Conservation (phyloP, 129 eudicot genomes). For the Dittrichia graveolens region DNA sequence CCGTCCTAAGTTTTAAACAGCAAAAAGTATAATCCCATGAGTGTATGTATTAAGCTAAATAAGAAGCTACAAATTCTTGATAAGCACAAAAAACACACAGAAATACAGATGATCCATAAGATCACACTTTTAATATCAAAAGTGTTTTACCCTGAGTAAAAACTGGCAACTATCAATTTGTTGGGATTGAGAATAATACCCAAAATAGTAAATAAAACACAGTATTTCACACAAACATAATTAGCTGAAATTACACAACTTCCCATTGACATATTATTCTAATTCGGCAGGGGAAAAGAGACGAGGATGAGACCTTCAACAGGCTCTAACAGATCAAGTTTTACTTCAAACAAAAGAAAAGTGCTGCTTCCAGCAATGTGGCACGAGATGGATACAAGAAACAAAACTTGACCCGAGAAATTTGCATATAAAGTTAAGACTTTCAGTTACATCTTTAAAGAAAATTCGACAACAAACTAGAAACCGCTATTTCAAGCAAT, state of each 20-base stretch:
- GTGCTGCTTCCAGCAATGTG: background rate
- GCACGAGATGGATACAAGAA: constrained; percentile 9
- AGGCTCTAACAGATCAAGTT: too few species aligned
- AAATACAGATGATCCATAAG: background rate
- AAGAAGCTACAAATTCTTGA: background rate
- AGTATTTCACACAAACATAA: background rate
- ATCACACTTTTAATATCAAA: background rate
- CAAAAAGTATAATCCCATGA: background rate
- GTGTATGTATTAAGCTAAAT: background rate
- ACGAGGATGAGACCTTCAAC: background rate
- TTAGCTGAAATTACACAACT: background rate
- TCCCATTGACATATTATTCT: background rate
- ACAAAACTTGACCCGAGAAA: background rate
- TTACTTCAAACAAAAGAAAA: background rate
- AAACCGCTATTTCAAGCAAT: constrained; percentile 21
- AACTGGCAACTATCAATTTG: background rate
- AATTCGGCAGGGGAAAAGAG: background rate
- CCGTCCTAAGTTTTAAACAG: constrained; percentile 44
- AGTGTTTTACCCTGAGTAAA: background rate
- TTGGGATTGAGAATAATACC: background rate
- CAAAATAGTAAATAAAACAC: background rate
- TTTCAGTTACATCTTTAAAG: background rate
- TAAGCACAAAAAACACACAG: background rate
- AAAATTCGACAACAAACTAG: background rate
- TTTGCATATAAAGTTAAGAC: background rate